Percentiles rank a stretch among this genome's conserved stretches.
These are phyloP conservation scores for Sparassis latifolia DNA, from an alignment of 1,284 basidiomycete genomes.

Conservation along the genomic window DNA sequence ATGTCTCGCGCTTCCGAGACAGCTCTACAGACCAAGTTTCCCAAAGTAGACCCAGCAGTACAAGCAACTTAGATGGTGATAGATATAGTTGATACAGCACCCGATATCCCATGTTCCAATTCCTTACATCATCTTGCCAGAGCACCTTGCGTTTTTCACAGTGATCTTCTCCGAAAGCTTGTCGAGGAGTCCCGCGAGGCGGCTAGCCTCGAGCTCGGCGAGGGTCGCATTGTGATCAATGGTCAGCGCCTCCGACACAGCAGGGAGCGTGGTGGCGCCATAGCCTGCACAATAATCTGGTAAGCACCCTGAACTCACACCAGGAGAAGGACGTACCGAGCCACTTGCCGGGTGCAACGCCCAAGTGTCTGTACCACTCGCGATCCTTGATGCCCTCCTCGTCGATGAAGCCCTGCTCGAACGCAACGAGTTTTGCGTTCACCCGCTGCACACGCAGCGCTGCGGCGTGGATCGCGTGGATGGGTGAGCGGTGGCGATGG, in stretches of 20 bases:
- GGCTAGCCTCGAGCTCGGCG: constrained; percentile 59
- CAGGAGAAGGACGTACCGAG: constrained; percentile 46
- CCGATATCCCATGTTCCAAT: no score
- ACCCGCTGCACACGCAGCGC: constrained; percentile 55
- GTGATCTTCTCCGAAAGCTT: constrained; percentile 17
- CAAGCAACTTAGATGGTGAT: no score
- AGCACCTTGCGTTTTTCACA: constrained; percentile 6
- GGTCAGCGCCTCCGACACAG: constrained; percentile 73
- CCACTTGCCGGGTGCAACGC: constrained; percentile 87
- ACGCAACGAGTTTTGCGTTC: constrained; percentile 68
- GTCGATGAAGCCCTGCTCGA: constrained; percentile 84
- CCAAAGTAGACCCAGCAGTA: no score
- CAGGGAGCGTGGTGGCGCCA: constrained; percentile 83
- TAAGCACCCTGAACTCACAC: constrained; percentile 1
- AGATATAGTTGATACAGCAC: no score
- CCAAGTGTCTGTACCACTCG: constrained; percentile 84
- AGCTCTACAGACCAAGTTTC: no score
- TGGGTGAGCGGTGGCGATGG: constrained; percentile 7
- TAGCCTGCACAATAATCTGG: constrained; percentile 46
- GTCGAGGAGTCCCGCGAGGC: constrained; percentile 52
- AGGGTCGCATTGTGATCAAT: constrained; percentile 59
- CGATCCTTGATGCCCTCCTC: constrained; percentile 73
- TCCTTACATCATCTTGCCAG: no score
- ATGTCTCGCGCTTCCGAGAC: no score
- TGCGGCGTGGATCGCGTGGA: constrained; percentile 42